These are phyloP conservation scores for Alternaria metachromatica DNA, from an alignment of 2,329 filamentous ascomycete genomes.

Conservation along the genomic window DNA sequence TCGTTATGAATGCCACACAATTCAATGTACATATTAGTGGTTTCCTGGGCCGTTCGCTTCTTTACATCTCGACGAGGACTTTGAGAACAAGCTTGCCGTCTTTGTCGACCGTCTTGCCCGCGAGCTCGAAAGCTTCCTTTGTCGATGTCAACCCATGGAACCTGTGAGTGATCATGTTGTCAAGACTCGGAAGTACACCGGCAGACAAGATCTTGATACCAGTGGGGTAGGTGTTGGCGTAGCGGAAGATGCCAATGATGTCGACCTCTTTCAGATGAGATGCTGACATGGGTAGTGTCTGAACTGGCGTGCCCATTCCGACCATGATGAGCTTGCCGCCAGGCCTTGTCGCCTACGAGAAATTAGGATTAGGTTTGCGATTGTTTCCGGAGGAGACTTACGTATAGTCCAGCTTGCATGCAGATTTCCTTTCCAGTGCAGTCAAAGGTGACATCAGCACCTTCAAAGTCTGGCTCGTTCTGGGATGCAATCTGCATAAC, in stretches of 20 bases:
- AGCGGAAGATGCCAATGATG: constrained; percentile 64
- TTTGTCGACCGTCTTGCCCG: constrained; percentile 59
- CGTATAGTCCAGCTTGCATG: constrained; percentile 52
- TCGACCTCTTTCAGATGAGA: constrained; percentile 64
- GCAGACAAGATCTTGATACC: constrained; percentile 61
- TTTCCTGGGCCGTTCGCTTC: not conserved
- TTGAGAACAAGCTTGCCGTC: constrained; percentile 61
- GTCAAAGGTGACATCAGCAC: constrained; percentile 51
- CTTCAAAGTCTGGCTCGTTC: constrained; percentile 48
- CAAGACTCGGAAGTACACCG: constrained; percentile 57
- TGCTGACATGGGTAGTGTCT: constrained; percentile 61
- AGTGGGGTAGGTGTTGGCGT: constrained; percentile 62
- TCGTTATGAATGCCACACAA: constrained; percentile 3
- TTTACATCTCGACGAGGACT: constrained; percentile 50
- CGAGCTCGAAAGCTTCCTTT: constrained; percentile 59
- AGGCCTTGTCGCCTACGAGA: constrained; percentile 49
- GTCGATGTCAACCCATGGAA: constrained; percentile 56
- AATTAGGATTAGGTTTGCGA: constrained; percentile 16
- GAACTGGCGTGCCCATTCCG: constrained; percentile 63
- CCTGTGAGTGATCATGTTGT: constrained; percentile 62
- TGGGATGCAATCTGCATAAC: constrained; percentile 47
- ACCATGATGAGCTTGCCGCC: constrained; percentile 63
- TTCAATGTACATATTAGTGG: constrained; percentile 8
- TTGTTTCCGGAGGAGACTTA: constrained; percentile 26
- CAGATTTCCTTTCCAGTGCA: constrained; percentile 53